Evolutionary conservation across 108 stramenopile genomes (phyloP).

Genomic region (Fistulifera pelliculosa): DNA sequence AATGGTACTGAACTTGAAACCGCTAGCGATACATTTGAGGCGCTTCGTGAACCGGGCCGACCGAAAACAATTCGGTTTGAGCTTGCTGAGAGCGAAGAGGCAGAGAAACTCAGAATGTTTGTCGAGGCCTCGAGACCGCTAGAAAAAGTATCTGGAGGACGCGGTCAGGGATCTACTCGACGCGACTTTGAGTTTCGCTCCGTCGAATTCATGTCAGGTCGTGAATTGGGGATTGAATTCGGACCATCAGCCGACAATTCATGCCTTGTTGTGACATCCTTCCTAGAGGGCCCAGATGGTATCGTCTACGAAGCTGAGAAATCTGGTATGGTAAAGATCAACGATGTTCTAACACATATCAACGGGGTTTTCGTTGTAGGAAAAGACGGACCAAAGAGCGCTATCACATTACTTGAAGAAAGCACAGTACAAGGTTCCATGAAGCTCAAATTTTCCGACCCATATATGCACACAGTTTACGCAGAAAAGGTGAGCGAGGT

Average conservation of each 20-base stretch:
- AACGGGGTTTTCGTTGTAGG: conserved; percentile 59
- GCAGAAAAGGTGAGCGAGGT: conserved; percentile 32
- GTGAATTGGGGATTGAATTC: conserved; percentile 71
- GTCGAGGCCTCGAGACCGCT: conserved; percentile 18
- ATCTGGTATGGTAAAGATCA: conserved; percentile 30
- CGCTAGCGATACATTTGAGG: conserved; percentile 59
- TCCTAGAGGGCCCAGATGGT: conserved; percentile 43
- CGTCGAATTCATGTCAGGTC: conserved; percentile 41
- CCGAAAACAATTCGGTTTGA: conserved; percentile 81
- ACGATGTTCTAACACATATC: conserved; percentile 59
- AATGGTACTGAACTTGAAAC: conserved; percentile 64
- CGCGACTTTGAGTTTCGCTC: conserved; percentile 24
- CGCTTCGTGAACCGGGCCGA: conserved; percentile 70
- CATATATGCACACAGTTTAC: conserved; percentile 38
- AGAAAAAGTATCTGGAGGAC: too few species aligned
- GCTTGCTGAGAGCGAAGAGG: conserved; percentile 55
- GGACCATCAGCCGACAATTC: conserved; percentile 43
- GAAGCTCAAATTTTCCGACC: conserved; percentile 50
- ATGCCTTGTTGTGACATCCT: conserved; percentile 46
- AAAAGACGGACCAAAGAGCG: conserved; percentile 41
- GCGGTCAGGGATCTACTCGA: background rate
- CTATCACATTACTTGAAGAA: conserved; percentile 42
- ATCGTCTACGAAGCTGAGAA: conserved; percentile 44
- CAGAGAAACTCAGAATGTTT: conserved; percentile 48
- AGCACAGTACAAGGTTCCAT: conserved; percentile 54